These are phyloP conservation scores for Botrytis hyacinthi DNA, from an alignment of 2,329 filamentous ascomycete genomes.

Conservation along the genomic window DNA sequence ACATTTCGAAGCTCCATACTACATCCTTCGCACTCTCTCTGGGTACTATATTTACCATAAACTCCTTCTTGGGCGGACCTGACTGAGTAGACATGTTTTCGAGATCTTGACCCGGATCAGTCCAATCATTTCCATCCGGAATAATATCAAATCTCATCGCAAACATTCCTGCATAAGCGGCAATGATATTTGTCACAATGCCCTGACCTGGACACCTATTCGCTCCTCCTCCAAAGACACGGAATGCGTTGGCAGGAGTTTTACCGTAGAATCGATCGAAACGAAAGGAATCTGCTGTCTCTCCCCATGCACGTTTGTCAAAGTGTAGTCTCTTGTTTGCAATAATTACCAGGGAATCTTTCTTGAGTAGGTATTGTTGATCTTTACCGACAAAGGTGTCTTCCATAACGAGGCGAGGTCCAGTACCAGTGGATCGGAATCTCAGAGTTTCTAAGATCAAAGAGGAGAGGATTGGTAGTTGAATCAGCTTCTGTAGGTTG, in stretches of 20 bases:
- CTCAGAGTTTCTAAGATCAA: constrained; percentile 4
- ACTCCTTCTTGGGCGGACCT: not conserved
- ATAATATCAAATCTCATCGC: constrained; percentile 13
- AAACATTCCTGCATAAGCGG: constrained; percentile 6
- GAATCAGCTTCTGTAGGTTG: not conserved
- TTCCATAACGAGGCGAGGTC: constrained; percentile 9
- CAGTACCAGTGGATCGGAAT: constrained; percentile 1
- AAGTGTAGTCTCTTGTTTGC: constrained; percentile 8
- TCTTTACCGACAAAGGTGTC: constrained; percentile 14
- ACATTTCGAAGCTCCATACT: constrained; percentile 15
- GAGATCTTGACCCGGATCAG: not conserved
- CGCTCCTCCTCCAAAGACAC: constrained; percentile 15
- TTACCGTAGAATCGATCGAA: not conserved
- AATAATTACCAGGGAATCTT: constrained; percentile 13
- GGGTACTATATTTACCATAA: constrained; percentile 4
- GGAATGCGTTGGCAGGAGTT: not conserved
- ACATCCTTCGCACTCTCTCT: not conserved
- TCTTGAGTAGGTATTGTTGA: constrained; percentile 17
- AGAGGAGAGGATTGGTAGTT: not conserved
- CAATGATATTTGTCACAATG: not conserved
- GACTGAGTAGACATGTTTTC: constrained; percentile 11
- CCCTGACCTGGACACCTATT: constrained; percentile 11
- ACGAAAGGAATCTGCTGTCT: not conserved
- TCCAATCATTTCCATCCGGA: constrained; percentile 1
- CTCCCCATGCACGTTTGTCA: constrained; percentile 15